These are phyloP conservation scores for Fusarium graminum DNA, from an alignment of 2,329 filamentous ascomycete genomes.

Conservation along the genomic window DNA sequence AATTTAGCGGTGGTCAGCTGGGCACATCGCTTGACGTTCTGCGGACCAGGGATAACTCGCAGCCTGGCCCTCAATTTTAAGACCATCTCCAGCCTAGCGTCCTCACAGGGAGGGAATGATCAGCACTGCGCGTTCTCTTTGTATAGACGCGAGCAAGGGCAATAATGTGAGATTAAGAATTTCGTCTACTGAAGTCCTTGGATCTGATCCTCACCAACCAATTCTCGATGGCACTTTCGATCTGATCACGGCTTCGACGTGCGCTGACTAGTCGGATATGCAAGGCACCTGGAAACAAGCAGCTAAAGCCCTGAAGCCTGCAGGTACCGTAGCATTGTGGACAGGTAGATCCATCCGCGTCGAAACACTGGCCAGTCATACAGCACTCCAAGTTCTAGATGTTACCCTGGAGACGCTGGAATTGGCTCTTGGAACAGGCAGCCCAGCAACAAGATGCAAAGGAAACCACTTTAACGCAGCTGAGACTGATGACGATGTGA, in stretches of 20 bases:
- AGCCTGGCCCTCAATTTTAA: conserved; percentile 7
- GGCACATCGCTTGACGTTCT: neutral
- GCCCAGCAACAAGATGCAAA: neutral
- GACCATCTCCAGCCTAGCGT: neutral
- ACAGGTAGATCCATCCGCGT: neutral
- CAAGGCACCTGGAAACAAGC: conserved; percentile 1
- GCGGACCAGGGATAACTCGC: conserved; percentile 10
- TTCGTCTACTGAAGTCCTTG: conserved; percentile 1
- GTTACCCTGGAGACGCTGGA: neutral
- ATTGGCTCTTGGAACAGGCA: conserved; percentile 7
- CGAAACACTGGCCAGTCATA: neutral
- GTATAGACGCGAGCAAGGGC: neutral
- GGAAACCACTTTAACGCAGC: conserved; percentile 6
- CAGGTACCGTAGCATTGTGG: neutral
- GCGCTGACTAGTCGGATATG: conserved; percentile 17
- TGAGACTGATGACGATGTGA: conserved; percentile 5
- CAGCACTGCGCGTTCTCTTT: neutral
- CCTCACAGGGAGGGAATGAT: conserved; percentile 18
- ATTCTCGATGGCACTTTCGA: conserved; percentile 1
- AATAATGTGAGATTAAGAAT: neutral
- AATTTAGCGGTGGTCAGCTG: neutral
- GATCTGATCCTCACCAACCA: neutral
- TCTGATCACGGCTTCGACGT: conserved; percentile 5
- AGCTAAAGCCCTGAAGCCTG: neutral
- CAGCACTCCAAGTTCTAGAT: neutral